Conservation (phyloP, 306 rosid genomes). For the Datisca glomerata region DNA sequence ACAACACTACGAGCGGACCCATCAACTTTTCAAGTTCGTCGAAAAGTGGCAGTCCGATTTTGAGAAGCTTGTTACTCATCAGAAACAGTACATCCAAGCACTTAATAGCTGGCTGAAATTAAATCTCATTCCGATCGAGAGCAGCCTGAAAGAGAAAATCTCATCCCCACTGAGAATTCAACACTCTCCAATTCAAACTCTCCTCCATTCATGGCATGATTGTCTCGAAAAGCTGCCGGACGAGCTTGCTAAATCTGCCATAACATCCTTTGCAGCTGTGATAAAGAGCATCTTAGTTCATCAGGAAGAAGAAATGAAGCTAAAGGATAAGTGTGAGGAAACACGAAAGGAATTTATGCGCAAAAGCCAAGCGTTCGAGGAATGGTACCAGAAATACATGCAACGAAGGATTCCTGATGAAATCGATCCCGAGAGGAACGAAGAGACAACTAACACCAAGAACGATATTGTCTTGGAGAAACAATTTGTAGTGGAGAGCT, state of each 20-base stretch:
- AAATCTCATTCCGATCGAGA: conserved; percentile 72
- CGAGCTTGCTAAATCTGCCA: conserved; percentile 67
- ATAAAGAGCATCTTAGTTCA: conserved; percentile 50
- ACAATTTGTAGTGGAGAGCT: conserved; percentile 54
- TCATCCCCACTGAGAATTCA: conserved; percentile 53
- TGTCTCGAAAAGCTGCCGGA: conserved; percentile 78
- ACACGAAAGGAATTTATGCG: conserved; percentile 45
- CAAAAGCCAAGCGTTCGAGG: conserved; percentile 52
- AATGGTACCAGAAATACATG: conserved; percentile 63
- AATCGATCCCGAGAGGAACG: conserved; percentile 43
- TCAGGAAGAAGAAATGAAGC: conserved; percentile 85
- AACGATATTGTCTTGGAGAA: conserved; percentile 49
- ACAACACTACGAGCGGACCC: conserved; percentile 53
- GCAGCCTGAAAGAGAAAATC: conserved; percentile 72
- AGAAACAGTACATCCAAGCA: conserved; percentile 64
- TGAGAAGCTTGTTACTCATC: conserved; percentile 60
- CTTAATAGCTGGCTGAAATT: conserved; percentile 64
- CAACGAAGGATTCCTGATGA: conserved; percentile 34
- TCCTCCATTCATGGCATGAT: conserved; percentile 59
- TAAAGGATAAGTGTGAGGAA: conserved; percentile 62
- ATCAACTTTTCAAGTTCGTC: conserved; percentile 47
- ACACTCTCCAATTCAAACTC: conserved; percentile 62
- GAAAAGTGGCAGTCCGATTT: conserved; percentile 54
- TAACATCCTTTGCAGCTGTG: conserved; percentile 60
- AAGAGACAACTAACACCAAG: conserved; percentile 35